These are phyloP conservation scores for Protoeuglena noctilucae DNA, from an alignment of 139 green algal species.

Conservation along the genomic window DNA sequence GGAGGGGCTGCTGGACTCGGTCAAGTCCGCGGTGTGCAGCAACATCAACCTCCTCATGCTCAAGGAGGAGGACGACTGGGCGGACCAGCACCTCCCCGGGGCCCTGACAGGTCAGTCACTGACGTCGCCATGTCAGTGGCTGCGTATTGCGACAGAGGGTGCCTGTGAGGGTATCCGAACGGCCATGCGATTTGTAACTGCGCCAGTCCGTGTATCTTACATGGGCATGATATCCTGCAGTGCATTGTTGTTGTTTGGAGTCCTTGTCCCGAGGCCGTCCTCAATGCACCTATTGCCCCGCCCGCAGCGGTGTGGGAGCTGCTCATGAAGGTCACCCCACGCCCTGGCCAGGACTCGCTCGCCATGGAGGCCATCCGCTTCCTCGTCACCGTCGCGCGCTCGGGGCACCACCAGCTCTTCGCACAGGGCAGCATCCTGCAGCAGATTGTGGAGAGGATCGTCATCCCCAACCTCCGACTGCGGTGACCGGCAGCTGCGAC, in stretches of 20 bases:
- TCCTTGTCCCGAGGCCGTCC: too few relatives aligned
- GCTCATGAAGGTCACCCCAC: not conserved
- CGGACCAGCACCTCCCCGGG: constrained; percentile 45
- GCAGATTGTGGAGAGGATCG: constrained; percentile 67
- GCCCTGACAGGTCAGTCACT: constrained; percentile 60
- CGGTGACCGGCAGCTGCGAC: constrained; percentile 11
- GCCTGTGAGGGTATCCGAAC: not conserved
- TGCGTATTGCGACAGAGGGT: not conserved
- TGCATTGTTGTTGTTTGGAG: too few relatives aligned
- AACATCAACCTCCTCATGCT: constrained; percentile 73
- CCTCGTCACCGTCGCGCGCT: constrained; percentile 63
- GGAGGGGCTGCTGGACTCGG: constrained; percentile 41
- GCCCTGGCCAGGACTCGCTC: constrained; percentile 59
- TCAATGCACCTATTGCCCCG: too few relatives aligned
- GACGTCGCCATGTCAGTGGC: constrained; percentile 17
- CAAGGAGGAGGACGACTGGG: constrained; percentile 93
- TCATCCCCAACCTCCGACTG: constrained; percentile 70
- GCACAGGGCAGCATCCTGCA: constrained; percentile 23
- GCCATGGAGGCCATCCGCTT: constrained; percentile 56
- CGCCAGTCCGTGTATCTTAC: too few relatives aligned
- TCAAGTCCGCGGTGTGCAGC: constrained; percentile 51
- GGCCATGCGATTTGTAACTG: not conserved
- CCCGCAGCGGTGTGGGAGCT: constrained; percentile 1
- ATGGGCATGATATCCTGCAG: too few relatives aligned
- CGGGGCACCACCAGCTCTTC: constrained; percentile 75